These are phyloP conservation scores for Tolypocladium nubicola DNA, from an alignment of 2,329 filamentous ascomycete genomes.

Conservation along the genomic window DNA sequence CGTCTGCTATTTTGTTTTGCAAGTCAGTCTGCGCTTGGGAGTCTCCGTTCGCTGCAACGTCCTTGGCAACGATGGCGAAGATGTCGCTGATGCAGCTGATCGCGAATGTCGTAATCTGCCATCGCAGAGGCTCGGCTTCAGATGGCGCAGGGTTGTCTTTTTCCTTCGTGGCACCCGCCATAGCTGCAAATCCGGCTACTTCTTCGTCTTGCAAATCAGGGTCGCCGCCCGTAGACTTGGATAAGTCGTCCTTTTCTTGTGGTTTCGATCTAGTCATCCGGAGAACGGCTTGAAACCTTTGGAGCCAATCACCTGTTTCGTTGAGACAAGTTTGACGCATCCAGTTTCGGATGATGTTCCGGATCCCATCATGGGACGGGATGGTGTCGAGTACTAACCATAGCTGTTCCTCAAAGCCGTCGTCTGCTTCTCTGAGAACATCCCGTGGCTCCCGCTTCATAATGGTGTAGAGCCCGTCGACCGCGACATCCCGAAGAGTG, in stretches of 20 bases:
- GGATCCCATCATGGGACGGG: constrained; percentile 69
- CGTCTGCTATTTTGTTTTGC: constrained; percentile 77
- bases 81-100: constrained; percentile 83
- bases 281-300: constrained; percentile 77
- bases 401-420: constrained; percentile 77
- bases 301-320: constrained; percentile 77
- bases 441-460: constrained; percentile 88
- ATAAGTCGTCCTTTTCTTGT: constrained; percentile 38
- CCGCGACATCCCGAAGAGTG: constrained; percentile 66
- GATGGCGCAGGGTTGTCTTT: constrained; percentile 37
- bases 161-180: constrained; percentile 49
- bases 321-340: constrained; percentile 76
- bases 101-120: constrained; percentile 92
- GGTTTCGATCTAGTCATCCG: constrained; percentile 71
- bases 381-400: constrained; percentile 79
- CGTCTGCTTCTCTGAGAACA: constrained; percentile 64
- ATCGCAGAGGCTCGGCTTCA: constrained; percentile 80
- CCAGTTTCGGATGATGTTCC: constrained; percentile 86
- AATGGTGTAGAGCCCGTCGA: constrained; percentile 83
- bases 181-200: constrained; percentile 86
- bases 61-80: constrained; percentile 67
- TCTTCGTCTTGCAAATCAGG: constrained; percentile 93
- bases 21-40: constrained; percentile 68
- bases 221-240: constrained; percentile 36
- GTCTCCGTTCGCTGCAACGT: constrained; percentile 66